Base-by-base conservation (phyloP, 2,329 filamentous ascomycete species). In the Polychaeton citri region DNA sequence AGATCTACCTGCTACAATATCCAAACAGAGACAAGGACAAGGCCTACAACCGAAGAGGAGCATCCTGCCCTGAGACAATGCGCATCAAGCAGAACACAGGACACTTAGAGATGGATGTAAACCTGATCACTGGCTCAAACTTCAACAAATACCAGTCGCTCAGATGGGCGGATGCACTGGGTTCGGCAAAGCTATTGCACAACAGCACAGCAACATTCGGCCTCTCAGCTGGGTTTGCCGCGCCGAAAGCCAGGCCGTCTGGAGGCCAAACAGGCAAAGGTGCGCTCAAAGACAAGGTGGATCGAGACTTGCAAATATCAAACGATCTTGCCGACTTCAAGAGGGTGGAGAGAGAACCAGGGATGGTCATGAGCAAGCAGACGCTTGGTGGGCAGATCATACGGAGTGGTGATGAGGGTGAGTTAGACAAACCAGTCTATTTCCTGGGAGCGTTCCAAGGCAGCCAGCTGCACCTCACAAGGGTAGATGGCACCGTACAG, bases 381-480 rank as follows among this genome's bases (percentile, higher is more conserved):
- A 93, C 86, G 0, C 68, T 94, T 16, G 87, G 86, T 32, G 90
- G 90, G 0, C 79, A 88, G 56, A 78, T 84, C 42, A 69, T 78
- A 7, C 39, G 46, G 9, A 71, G 76, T 28, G 67, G 78, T 3
- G 74, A 78, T 42, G 71, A 75, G 28, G 66, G 76, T 2, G 75
- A 78, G 44, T 73, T 79, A 44, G 79, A 80, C 16, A 79, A 84
- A 45, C 73, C 75, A 6, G 64, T 69, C 45, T 93, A 93, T 63
- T 92, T 95, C 77, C 71, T 95, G 34, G 90, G 85, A 19, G 80
- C 86, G n/a, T 95, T 96, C 55, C 74, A 80, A 54, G 79, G 79
- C 35, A 83, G 83, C 48, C 77, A 92, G 53, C 66, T 95, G 7
- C 85, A 95, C 61, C 74, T 96, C 26, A 92, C 85, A 1, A 82